Evolutionary conservation across 2,329 filamentous ascomycete genomes (phyloP).

Genomic region (Aspergillus quadrilineatus): DNA sequence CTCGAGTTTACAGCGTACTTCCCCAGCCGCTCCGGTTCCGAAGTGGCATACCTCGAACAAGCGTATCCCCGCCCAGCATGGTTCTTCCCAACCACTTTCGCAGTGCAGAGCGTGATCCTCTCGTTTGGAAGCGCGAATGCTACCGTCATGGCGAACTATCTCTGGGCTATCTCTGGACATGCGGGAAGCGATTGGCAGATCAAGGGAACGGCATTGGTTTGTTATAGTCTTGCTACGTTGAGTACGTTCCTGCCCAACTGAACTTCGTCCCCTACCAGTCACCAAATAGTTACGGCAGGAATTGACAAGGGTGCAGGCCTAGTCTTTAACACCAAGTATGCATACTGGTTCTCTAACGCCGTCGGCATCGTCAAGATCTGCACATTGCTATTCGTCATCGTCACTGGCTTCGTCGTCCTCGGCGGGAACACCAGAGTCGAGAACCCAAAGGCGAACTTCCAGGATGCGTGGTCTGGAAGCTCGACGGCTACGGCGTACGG

Average conservation of each 20-base stretch:
- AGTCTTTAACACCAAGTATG: slow-evolving; percentile 58
- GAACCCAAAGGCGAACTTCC: slow-evolving; percentile 56
- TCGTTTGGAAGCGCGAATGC: slow-evolving; percentile 67
- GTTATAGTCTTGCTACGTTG: slow-evolving; percentile 59
- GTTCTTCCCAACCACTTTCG: slow-evolving; percentile 64
- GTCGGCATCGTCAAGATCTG: slow-evolving; percentile 61
- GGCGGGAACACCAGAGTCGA: slow-evolving; percentile 54
- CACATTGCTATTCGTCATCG: slow-evolving; percentile 62
- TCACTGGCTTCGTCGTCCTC: slow-evolving; percentile 63
- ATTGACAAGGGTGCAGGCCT: slow-evolving; percentile 31
- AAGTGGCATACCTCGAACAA: slow-evolving; percentile 69
- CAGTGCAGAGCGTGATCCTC: slow-evolving; percentile 61
- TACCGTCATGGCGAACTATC: slow-evolving; percentile 62
- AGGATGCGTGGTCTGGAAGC: slow-evolving; percentile 53
- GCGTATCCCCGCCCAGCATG: slow-evolving; percentile 63
- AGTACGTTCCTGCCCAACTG: slow-evolving; percentile 39
- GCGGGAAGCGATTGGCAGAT: slow-evolving; percentile 59
- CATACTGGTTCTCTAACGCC: slow-evolving; percentile 55
- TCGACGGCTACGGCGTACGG: slow-evolving; percentile 46
- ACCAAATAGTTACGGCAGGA: slow-evolving; percentile 1
- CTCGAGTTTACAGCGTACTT: slow-evolving; percentile 66
- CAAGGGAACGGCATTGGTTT: slow-evolving; percentile 65
- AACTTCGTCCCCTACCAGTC: not conserved
- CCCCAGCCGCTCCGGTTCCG: slow-evolving; percentile 63
- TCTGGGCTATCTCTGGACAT: slow-evolving; percentile 57